Percentiles rank a stretch among this genome's conserved stretches.
Evolutionary conservation across 78 protist genomes (phyloP).

Genomic region (Dictyostelium purpureum): DNA sequence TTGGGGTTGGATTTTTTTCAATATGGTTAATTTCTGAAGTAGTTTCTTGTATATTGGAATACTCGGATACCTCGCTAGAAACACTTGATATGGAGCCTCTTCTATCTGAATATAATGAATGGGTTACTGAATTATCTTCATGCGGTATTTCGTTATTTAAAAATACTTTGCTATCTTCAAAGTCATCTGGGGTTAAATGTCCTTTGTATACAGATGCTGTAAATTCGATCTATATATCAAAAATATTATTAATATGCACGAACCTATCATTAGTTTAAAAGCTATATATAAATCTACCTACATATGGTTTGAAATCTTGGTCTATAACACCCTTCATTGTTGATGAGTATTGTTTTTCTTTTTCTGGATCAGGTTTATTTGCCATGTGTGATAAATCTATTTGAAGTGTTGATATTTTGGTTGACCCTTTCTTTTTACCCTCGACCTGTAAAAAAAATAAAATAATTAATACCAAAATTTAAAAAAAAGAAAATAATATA

Average conservation of each 20-base stretch:
- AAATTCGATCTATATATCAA: constrained; percentile 35
- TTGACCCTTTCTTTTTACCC: constrained; percentile 2
- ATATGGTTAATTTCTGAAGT: not conserved
- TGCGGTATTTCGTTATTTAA: not conserved
- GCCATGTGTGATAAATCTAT: constrained; percentile 64
- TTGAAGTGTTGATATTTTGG: constrained; percentile 26
- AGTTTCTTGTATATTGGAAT: constrained; percentile 2
- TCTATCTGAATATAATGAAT: constrained; percentile 19
- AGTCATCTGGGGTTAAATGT: not conserved
- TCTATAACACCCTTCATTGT: constrained; percentile 62
- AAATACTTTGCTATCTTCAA: not conserved
- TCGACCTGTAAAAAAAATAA: constrained; percentile 32
- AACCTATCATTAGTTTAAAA: not conserved
- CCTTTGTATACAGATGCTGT: constrained; percentile 32
- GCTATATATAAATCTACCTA: not conserved
- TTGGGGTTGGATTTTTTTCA: not conserved
- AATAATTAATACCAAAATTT: not conserved
- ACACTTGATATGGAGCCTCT: constrained; percentile 45
- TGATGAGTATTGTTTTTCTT: constrained; percentile 65
- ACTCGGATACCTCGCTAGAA: constrained; percentile 21
- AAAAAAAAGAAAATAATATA: not conserved
- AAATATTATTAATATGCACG: not conserved
- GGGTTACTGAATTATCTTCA: not conserved
- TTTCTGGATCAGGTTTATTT: constrained; percentile 16
- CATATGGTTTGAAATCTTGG: constrained; percentile 60